phyloP scores from a whole-genome alignment of 805 yeast genomes.

The Metschnikowia amazonensis region DNA sequence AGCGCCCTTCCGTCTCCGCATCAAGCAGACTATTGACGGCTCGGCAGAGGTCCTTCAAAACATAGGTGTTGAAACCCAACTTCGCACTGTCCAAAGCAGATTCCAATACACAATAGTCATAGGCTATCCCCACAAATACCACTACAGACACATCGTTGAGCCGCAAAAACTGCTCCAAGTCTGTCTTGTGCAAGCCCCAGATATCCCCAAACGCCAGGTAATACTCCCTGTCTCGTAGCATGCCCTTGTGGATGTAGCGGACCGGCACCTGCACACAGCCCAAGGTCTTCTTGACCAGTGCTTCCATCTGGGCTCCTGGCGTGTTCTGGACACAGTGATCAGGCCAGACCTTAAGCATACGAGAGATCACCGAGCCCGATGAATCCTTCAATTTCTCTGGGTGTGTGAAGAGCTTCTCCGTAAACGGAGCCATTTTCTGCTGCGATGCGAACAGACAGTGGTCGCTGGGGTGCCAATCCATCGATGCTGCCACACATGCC shows the following conservation, averaged over 20 bases:
- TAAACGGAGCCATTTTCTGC: conserved; percentile 52
- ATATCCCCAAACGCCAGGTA: conserved; percentile 84
- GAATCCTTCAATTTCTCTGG: conserved; percentile 40
- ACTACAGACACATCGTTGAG: conserved; percentile 53
- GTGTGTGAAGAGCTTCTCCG: conserved; percentile 44
- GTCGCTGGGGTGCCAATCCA: conserved; percentile 83
- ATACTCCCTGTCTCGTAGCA: conserved; percentile 67
- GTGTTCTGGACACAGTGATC: conserved; percentile 81
- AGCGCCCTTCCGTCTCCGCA: conserved; percentile 31
- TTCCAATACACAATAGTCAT: conserved; percentile 79
- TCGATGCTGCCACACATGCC: conserved; percentile 65
- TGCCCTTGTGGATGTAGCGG: conserved; percentile 64
- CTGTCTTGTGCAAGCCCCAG: conserved; percentile 72
- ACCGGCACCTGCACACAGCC: conserved; percentile 34
- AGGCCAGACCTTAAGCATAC: conserved; percentile 72
- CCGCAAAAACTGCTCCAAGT: conserved; percentile 47
- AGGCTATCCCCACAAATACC: conserved; percentile 76
- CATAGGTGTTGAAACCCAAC: conserved; percentile 60
- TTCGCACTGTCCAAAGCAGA: conserved; percentile 68
- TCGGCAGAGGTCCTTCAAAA: conserved; percentile 53
- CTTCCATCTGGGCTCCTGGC: conserved; percentile 61
- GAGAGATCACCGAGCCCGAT: conserved; percentile 23
- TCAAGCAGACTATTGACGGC: conserved; percentile 50
- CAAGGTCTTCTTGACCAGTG: conserved; percentile 40
- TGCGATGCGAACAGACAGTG: conserved; percentile 81